These are phyloP conservation scores for Elsinoe necatrix DNA, from an alignment of 2,329 filamentous ascomycete genomes.

Conservation along the genomic window DNA sequence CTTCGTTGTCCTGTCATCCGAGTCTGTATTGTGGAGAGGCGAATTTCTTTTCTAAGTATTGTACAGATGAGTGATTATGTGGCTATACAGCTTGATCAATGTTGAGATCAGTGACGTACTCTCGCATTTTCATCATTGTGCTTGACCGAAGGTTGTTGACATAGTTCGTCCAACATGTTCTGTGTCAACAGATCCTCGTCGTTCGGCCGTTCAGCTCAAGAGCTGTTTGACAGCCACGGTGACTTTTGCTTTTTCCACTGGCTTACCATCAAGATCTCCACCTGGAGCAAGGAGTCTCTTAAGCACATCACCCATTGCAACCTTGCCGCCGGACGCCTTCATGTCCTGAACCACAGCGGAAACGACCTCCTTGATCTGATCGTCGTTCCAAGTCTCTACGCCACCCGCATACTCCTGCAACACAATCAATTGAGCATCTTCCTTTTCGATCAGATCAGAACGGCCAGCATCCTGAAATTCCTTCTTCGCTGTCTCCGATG, in stretches of 20 bases:
- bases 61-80: neutral
- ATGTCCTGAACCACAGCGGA: slow-evolving; percentile 44
- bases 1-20: neutral
- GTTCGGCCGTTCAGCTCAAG: slow-evolving; percentile 17
- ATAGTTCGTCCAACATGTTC: neutral
- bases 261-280: slow-evolving; percentile 52
- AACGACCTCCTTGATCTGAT: slow-evolving; percentile 51
- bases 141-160: neutral
- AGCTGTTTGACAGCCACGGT: slow-evolving; percentile 50
- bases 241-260: slow-evolving; percentile 55
- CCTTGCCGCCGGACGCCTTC: slow-evolving; percentile 39
- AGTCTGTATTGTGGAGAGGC: slow-evolving; percentile 2
- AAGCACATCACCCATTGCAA: slow-evolving; percentile 53
- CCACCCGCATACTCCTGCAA: slow-evolving; percentile 56
- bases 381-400: slow-evolving; percentile 50
- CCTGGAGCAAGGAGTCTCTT: slow-evolving; percentile 48
- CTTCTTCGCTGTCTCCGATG: slow-evolving; percentile 49
- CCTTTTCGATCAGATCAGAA: slow-evolving; percentile 61
- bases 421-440: slow-evolving; percentile 56
- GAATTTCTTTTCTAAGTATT: neutral
- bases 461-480: slow-evolving; percentile 59
- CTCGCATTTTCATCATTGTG: neutral
- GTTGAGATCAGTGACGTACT: neutral
- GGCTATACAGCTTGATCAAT: neutral
- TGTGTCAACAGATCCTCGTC: neutral